Evolutionary conservation across 371 early-diverging fungal genomes (phyloP), one percentile per base, ranked within the genome.

Genomic region (Quaeritorhiza haematococci): DNA sequence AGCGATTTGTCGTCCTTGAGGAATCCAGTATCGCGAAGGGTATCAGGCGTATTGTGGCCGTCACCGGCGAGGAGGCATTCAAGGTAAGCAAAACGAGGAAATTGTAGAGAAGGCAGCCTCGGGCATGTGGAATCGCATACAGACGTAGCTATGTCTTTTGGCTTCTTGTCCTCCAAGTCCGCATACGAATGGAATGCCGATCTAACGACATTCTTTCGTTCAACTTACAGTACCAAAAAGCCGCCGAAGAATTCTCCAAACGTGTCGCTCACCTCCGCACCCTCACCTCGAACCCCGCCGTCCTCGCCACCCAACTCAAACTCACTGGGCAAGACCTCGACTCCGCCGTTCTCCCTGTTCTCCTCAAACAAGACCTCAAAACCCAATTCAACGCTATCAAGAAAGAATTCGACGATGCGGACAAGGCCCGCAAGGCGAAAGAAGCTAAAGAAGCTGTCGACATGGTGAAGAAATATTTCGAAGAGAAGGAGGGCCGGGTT

Each of bases 11-110:
- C 51, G 86, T 99, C 56, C 66, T 94, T 41, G 94, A 93, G 74
- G 99, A 99, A 66, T 64, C 82, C n/a, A 88, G 90, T 69, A 92
- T 99, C 68, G 88, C 97, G 70, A 96, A 94, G 83, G 98, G 96
- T 61, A 88, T 96, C 53, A 88, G 99, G 53, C 91, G 99, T 71
- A 94, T 99, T 51, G 86, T 93, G 26, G 98, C 94, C 30, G 90
- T 96, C 33, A 96, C 98, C 19, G 97, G 97, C 33, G 90, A 91
- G 56, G 94, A 91, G 66, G 96, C 96, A 21, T 34, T 49, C 8
- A 44, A 67, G 65, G 90, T 88, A 56, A 63, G 42, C 80, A 82
- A 60, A 51, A 96, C 48, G 72, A 77, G 33, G 53, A 64, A 13
- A 76, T 93, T 6, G 46, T n/a, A 8, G 30, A 24, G 49, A 17